Evolutionary conservation across 2,329 filamentous ascomycete genomes (phyloP).

Genomic region (Neospermospora avenae): DNA sequence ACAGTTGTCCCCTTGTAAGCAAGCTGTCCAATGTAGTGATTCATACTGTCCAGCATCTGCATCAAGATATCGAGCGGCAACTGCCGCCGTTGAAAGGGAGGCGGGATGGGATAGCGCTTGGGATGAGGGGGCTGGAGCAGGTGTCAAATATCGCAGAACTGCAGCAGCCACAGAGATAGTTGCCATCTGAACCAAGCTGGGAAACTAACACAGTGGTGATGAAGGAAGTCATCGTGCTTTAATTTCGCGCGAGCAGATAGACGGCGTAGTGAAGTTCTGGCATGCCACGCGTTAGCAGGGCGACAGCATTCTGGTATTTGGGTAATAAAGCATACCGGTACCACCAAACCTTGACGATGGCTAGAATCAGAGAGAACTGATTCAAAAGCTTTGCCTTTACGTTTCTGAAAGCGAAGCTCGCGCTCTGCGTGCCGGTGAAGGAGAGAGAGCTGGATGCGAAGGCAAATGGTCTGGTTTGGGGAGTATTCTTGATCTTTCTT

Average conservation of each 20-base stretch:
- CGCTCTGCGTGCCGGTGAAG: not conserved
- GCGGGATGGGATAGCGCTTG: conserved; percentile 30
- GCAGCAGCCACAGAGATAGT: conserved; percentile 21
- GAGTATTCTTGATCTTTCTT: not conserved
- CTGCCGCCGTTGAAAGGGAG: conserved; percentile 28
- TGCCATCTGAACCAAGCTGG: conserved; percentile 34
- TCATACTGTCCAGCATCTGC: conserved; percentile 16
- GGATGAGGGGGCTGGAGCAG: conserved; percentile 20
- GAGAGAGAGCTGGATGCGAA: not conserved
- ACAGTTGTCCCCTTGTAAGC: conserved; percentile 35
- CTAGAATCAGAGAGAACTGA: not conserved
- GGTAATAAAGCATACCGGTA: not conserved
- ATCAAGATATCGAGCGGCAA: conserved; percentile 20
- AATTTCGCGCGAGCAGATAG: not conserved
- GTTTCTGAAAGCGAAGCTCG: not conserved
- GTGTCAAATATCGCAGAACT: conserved; percentile 37
- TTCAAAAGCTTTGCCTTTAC: not conserved
- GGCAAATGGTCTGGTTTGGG: not conserved
- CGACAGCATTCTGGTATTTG: conserved; percentile 12
- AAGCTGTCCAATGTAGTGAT: conserved; percentile 33
- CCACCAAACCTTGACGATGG: not conserved
- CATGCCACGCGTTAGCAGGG: conserved; percentile 34
- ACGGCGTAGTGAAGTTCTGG: conserved; percentile 4
- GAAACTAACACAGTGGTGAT: conserved; percentile 75
- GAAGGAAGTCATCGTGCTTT: conserved; percentile 66